Evolutionary conservation across 176 grass and related monocot species (phyloP).

Genomic region (Eragrostis curvula): DNA sequence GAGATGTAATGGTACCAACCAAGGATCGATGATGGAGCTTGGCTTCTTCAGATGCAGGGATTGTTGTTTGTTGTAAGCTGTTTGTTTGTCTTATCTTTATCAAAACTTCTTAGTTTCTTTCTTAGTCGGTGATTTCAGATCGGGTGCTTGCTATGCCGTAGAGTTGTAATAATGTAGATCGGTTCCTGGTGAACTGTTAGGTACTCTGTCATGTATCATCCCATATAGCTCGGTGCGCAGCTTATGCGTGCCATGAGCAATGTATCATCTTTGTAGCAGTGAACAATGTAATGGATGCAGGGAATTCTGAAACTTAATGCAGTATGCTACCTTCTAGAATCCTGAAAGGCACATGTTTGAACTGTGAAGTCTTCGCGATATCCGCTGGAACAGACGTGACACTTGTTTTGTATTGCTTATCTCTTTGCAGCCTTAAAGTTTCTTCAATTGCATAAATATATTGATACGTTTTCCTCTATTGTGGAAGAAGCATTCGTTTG

Average conservation of each 20-base stretch:
- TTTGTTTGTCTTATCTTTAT: slow-evolving; percentile 15
- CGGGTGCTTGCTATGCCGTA: background rate
- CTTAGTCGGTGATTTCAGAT: background rate
- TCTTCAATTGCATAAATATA: background rate
- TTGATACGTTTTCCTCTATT: background rate
- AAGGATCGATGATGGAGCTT: background rate
- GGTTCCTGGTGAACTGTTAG: slow-evolving; percentile 13
- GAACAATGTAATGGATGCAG: slow-evolving; percentile 28
- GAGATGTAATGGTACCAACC: background rate
- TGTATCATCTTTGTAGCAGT: background rate
- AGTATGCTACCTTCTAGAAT: background rate
- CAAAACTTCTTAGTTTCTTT: background rate
- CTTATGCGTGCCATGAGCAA: slow-evolving; percentile 25
- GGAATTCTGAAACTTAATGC: background rate
- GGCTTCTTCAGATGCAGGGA: background rate
- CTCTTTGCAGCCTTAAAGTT: background rate
- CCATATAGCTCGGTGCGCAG: background rate
- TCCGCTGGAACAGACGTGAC: no score
- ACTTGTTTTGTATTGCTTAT: background rate
- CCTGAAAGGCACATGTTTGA: background rate
- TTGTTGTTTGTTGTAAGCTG: slow-evolving; percentile 14
- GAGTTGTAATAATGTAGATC: background rate
- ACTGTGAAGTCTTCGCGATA: no score
- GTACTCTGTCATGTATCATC: slow-evolving; percentile 14
- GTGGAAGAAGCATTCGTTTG: background rate